Percentiles rank a stretch among this genome's conserved stretches.
Evolutionary conservation across 768 basidiomycete genomes (phyloP).

Genomic region (Strobilomyces echinocephalus): DNA sequence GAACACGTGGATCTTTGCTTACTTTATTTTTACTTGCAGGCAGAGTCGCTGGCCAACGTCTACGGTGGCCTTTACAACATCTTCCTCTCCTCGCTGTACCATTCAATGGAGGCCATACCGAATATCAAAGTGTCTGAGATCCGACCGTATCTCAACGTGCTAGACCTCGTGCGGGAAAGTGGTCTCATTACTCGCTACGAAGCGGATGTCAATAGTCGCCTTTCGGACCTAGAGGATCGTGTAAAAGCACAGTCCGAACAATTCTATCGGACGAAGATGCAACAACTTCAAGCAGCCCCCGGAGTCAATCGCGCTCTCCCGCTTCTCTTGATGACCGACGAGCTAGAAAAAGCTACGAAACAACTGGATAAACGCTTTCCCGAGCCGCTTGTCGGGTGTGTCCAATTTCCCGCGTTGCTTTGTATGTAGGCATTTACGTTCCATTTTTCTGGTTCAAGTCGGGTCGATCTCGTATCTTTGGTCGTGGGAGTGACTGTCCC

Average conservation of each 20-base stretch:
- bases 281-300: conserved; percentile 60
- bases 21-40: conserved; percentile 34
- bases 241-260: conserved; percentile 55
- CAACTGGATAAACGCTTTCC: conserved; percentile 82
- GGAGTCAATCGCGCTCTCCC: conserved; percentile 82
- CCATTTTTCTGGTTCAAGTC: conserved; percentile 34
- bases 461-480: conserved; percentile 71
- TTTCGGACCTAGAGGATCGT: conserved; percentile 63
- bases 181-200: conserved; percentile 69
- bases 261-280: conserved; percentile 59
- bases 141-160: conserved; percentile 55
- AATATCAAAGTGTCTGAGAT: conserved; percentile 69
- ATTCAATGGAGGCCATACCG: conserved; percentile 73
- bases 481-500: conserved; percentile 68
- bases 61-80: conserved; percentile 79
- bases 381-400: conserved; percentile 75
- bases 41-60: conserved; percentile 61
- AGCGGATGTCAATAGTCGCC: conserved; percentile 63
- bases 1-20: conserved; percentile 2
- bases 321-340: conserved; percentile 77
- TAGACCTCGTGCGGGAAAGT: conserved; percentile 68
- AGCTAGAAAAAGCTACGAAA: conserved; percentile 84
- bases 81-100: conserved; percentile 81
- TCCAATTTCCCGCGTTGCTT: not conserved
- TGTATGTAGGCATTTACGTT: not conserved